Conservation (phyloP, 2,329 filamentous ascomycete species). For the Colletotrichum simmondsii region DNA sequence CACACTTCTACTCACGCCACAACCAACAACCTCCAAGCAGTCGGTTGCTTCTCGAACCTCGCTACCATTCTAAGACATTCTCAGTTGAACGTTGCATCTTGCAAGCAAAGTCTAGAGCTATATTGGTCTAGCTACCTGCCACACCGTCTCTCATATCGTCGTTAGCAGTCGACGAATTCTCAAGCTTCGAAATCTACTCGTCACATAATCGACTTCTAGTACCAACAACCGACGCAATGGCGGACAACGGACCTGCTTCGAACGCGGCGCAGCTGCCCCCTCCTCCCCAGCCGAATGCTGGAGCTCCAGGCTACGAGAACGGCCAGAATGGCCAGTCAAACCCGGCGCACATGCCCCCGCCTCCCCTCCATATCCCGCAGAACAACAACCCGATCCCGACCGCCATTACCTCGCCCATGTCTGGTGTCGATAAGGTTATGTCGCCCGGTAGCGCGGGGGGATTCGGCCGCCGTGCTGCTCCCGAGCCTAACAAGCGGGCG, state of each 20-base stretch:
- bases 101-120: conserved; percentile 11
- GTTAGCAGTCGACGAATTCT: conserved; percentile 2
- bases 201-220: conserved; percentile 14
- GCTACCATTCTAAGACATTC: background rate
- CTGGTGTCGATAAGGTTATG: conserved; percentile 76
- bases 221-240: conserved; percentile 66
- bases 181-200: conserved; percentile 9
- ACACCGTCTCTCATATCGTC: conserved; percentile 34
- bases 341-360: conserved; percentile 85
- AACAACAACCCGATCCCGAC: conserved; percentile 97
- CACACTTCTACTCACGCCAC: conserved; percentile 19
- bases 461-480: conserved; percentile 88
- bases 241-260: conserved; percentile 76
- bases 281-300: conserved; percentile 74
- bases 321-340: conserved; percentile 77
- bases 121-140: conserved; percentile 21
- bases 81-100: background rate
- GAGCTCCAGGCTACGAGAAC: conserved; percentile 81
- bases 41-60: background rate
- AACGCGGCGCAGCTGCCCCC: conserved; percentile 74
- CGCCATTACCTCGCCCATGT: conserved; percentile 89
- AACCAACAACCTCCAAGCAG: conserved; percentile 7
- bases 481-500: conserved; percentile 98
- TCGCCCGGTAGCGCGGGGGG: conserved; percentile 86
- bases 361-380: conserved; percentile 91